Evolutionary conservation across 2,329 filamentous ascomycete genomes (phyloP).

Genomic region (Triangularia setosa): DNA sequence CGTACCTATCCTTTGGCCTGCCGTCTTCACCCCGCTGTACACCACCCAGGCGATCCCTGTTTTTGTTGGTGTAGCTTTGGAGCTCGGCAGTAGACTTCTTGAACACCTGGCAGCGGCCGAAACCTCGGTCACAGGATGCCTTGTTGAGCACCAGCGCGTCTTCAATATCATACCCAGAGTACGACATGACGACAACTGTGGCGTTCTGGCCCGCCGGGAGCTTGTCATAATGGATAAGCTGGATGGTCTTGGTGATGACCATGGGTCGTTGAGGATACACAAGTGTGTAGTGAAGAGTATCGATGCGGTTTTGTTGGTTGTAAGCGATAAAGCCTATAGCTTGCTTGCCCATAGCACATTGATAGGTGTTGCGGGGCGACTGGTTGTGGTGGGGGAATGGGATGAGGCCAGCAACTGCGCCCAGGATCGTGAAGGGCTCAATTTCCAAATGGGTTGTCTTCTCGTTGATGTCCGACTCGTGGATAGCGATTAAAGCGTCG

Average conservation of each 20-base stretch:
- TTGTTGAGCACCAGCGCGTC: constrained; percentile 97
- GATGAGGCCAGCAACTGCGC: constrained; percentile 92
- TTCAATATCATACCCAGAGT: constrained; percentile 98
- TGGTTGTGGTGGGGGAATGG: constrained; percentile 99
- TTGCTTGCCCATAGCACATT: constrained; percentile 99
- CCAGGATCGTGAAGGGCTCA: constrained; percentile 93
- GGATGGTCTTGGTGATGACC: constrained; percentile 95
- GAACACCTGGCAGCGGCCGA: constrained; percentile 97
- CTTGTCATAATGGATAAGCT: constrained; percentile 95
- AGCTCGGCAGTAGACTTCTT: constrained; percentile 85
- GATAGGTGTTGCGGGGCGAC: constrained; percentile 96
- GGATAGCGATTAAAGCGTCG: constrained; percentile 87
- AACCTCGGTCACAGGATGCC: constrained; percentile 89
- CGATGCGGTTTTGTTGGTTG: constrained; percentile 96
- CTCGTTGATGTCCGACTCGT: constrained; percentile 77
- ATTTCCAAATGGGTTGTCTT: constrained; percentile 94
- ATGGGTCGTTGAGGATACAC: constrained; percentile 97
- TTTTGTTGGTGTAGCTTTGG: constrained; percentile 85
- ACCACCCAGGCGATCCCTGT: constrained; percentile 60
- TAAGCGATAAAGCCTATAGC: constrained; percentile 97
- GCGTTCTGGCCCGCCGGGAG: constrained; percentile 95
- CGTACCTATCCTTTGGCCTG: constrained; percentile 62
- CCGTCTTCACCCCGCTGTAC: constrained; percentile 59
- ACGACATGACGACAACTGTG: constrained; percentile 98
- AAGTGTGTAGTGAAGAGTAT: constrained; percentile 92